A percentile compares a stretch with the other conserved stretches of the same genome.
These are phyloP conservation scores for Inonotus hispidus DNA, from an alignment of 1,284 basidiomycete species.

Conservation along the genomic window DNA sequence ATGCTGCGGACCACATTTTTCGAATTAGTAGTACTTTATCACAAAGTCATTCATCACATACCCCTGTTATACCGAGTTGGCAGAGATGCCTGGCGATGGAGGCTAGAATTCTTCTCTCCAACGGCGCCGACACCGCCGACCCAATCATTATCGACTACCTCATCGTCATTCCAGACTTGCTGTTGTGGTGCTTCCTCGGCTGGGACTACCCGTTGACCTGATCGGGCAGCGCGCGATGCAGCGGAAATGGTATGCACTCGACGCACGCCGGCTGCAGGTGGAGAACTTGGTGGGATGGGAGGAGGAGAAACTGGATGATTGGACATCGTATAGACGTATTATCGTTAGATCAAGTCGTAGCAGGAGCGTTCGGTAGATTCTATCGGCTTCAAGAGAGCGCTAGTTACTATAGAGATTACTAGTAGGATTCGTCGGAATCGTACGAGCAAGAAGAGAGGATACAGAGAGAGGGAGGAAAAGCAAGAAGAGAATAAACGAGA, in stretches of 20 bases:
- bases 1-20: constrained; percentile 23
- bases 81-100: constrained; percentile 75
- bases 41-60: constrained; percentile 29
- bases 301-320: constrained; percentile 21
- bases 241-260: constrained; percentile 80
- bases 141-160: constrained; percentile 73
- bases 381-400: not conserved
- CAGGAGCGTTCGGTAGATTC: not conserved
- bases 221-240: constrained; percentile 58
- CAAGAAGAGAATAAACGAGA: not conserved
- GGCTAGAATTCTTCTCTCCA: constrained; percentile 64
- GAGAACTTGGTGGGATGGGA: constrained; percentile 29
- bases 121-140: constrained; percentile 72
- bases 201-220: constrained; percentile 54
- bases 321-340: constrained; percentile 10
- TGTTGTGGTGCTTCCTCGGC: constrained; percentile 54
- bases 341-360: not conserved
- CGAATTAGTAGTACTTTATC: constrained; percentile 22
- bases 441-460: not conserved
- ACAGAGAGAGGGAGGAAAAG: not conserved
- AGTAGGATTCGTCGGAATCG: not conserved
- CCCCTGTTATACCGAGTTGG: constrained; percentile 77
- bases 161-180: constrained; percentile 66
- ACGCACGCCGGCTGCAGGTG: constrained; percentile 42
- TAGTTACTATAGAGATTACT: not conserved